Evolutionary conservation across 768 basidiomycete genomes (phyloP).

Genomic region (Hysterangium stoloniferum): DNA sequence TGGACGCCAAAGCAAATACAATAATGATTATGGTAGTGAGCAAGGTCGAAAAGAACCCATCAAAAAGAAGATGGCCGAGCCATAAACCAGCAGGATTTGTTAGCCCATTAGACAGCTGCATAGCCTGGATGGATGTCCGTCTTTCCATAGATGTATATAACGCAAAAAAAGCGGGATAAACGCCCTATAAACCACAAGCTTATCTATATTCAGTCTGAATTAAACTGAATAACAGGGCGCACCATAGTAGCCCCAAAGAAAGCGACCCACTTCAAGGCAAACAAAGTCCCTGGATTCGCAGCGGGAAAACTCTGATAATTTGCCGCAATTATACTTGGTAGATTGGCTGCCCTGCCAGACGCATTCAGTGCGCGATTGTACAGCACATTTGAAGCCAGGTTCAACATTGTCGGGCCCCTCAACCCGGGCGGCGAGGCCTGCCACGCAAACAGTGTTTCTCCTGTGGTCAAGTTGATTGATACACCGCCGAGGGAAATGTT

Average conservation of each 20-base stretch:
- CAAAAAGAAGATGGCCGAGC: constrained; percentile 74
- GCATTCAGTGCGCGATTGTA: constrained; percentile 55
- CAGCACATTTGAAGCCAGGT: constrained; percentile 58
- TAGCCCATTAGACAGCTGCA: constrained; percentile 75
- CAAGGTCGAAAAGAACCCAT: constrained; percentile 51
- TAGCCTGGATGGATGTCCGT: constrained; percentile 62
- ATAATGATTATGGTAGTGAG: constrained; percentile 57
- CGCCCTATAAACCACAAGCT: constrained; percentile 34
- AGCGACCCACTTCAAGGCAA: constrained; percentile 63
- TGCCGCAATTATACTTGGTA: constrained; percentile 48
- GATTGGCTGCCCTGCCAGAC: constrained; percentile 29
- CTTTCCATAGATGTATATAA: constrained; percentile 72
- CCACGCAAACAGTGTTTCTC: constrained; percentile 59
- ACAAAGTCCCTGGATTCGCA: constrained; percentile 45
- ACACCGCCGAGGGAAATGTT: constrained; percentile 62
- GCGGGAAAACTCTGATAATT: constrained; percentile 53
- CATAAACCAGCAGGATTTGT: constrained; percentile 63
- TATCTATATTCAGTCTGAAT: background rate
- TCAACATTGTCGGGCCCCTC: constrained; percentile 54
- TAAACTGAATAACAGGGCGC: constrained; percentile 15
- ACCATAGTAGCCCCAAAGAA: constrained; percentile 75
- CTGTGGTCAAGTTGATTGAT: constrained; percentile 46
- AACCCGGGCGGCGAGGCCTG: constrained; percentile 55
- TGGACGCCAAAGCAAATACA: constrained; percentile 45
- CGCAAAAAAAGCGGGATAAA: constrained; percentile 77